A percentile compares a stretch with the other conserved stretches of the same genome.
Conservation (phyloP, 352 stramenopile species). For the Phytopythium aichiense region DNA sequence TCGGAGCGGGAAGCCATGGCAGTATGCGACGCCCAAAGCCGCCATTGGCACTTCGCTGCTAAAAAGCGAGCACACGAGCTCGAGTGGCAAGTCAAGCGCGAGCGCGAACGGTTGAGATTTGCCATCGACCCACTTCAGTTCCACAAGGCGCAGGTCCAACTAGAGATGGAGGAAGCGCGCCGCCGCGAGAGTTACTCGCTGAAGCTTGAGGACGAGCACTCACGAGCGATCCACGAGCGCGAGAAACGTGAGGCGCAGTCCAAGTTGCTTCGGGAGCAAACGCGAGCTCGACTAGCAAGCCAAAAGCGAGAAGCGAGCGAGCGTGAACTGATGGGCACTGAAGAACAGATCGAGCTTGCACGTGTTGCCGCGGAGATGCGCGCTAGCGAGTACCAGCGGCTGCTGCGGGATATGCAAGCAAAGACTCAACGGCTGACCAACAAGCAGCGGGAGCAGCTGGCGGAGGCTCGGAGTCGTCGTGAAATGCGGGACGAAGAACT, state of each 20-base stretch:
- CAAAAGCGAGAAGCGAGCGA: constrained; percentile 24
- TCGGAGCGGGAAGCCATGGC: constrained; percentile 32
- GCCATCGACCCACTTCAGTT: constrained; percentile 58
- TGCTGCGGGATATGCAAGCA: constrained; percentile 38
- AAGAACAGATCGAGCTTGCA: constrained; percentile 30
- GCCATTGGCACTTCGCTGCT: constrained; percentile 27
- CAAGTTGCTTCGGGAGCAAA: constrained; percentile 24
- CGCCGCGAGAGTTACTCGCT: constrained; percentile 48
- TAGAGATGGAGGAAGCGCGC: constrained; percentile 40
- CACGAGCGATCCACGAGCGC: constrained; percentile 10
- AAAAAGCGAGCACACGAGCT: constrained; percentile 33
- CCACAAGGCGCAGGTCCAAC: constrained; percentile 30
- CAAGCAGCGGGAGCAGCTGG: constrained; percentile 29
- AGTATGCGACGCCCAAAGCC: constrained; percentile 30
- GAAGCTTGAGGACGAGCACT: constrained; percentile 32
- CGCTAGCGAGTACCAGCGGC: constrained; percentile 27
- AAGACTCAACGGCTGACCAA: constrained; percentile 27
- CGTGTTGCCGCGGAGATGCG: constrained; percentile 10
- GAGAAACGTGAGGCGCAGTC: constrained; percentile 32
- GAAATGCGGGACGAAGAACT: constrained; percentile 70
- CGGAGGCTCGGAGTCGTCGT: constrained; percentile 49
- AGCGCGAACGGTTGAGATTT: constrained; percentile 38
- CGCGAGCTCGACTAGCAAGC: constrained; percentile 8
- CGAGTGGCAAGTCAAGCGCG: constrained; percentile 45
- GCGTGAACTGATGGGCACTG: constrained; percentile 28